Base-by-base conservation (phyloP, 1,284 basidiomycete genomes). In the Schizophyllum commune region DNA sequence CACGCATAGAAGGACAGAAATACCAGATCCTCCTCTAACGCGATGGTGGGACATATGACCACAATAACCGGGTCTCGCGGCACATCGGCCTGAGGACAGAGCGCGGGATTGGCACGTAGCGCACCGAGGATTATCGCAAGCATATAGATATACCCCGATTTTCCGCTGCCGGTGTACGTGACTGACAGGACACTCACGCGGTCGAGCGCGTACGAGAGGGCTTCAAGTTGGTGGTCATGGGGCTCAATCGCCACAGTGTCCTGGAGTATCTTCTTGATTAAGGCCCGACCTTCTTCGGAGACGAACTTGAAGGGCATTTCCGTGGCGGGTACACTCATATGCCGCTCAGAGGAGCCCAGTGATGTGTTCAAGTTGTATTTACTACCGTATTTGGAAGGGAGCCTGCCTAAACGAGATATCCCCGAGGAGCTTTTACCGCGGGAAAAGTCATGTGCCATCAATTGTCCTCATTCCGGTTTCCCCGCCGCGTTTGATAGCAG, bases 171-270 rank as follows among this genome's bases (percentile, higher is more conserved):
- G 13, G 62, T 65, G 4, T 52, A 58, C 11, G 61, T 65, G 22
- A 63, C 57, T 17, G 60, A 60, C 19, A 61, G 53, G n/a, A 65
- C 58, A 56, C 61, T 58, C 1, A 58, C 33, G n/a, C 54, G 52
- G 52, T 63, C 60, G 32, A 65, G 47, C 57, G 57, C 57, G 39
- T 58, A 55, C 33, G 34, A 59, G 13, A 63, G 54, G 8, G 58
- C 60, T 17, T 63, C 60, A 27, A 64, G 55, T 53, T 60, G 61
- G 55, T 64, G 62, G 63, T 59, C 47, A 34, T 64, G 63, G 22
- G 60, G 64, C 54, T 65, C 60, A 11, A 58, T 59, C 11, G 1
- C 32, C 17, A 62, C 56, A 20, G 55, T 58, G 27, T 22, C 56
- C 4, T 17, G 33, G 1, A 61, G 56, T n/a, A 65, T 57, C 52